Percentiles rank a stretch among this genome's conserved stretches.
These are phyloP conservation scores for Pisolithus microcarpus DNA, from an alignment of 768 basidiomycete genomes.

Conservation along the genomic window DNA sequence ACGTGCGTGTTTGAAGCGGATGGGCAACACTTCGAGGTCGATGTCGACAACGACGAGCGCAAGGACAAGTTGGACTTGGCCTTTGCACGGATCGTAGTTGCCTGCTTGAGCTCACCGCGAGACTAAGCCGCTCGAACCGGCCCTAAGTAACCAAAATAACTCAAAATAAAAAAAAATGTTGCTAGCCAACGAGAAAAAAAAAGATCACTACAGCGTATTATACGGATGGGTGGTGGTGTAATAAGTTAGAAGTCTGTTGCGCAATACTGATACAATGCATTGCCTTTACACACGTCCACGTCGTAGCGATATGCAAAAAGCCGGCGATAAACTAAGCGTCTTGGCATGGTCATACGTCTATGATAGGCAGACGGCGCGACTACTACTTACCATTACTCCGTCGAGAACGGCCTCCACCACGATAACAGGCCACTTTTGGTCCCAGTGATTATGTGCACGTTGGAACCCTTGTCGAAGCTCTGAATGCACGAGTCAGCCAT, in stretches of 20 bases:
- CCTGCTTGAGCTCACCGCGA: constrained; percentile 13
- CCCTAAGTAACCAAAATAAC: constrained; percentile 29
- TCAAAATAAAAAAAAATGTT: constrained; percentile 11
- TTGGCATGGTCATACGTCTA: constrained; percentile 11
- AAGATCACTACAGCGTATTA: neutral
- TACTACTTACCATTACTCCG: constrained; percentile 24
- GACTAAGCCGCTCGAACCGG: constrained; percentile 20
- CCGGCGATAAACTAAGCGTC: constrained; percentile 9
- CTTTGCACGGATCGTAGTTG: constrained; percentile 21
- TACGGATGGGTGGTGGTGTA: constrained; percentile 16
- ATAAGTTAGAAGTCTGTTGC: constrained; percentile 18
- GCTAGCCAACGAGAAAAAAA: neutral
- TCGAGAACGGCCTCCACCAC: constrained; percentile 45
- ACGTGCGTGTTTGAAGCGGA: constrained; percentile 13
- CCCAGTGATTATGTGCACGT: constrained; percentile 44
- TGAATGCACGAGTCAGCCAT: constrained; percentile 9
- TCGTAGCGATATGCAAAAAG: constrained; percentile 29
- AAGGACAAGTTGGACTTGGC: constrained; percentile 20
- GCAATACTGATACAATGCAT: constrained; percentile 29
- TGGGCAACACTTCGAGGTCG: constrained; percentile 15
- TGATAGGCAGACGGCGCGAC: constrained; percentile 3
- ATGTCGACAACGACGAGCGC: constrained; percentile 24
- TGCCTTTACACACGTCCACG: constrained; percentile 14
- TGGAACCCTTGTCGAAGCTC: constrained; percentile 41
- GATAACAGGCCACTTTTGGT: constrained; percentile 47